These are phyloP conservation scores for Tuber aestivum DNA, from an alignment of 495 filamentous ascomycete genomes.

Conservation along the genomic window DNA sequence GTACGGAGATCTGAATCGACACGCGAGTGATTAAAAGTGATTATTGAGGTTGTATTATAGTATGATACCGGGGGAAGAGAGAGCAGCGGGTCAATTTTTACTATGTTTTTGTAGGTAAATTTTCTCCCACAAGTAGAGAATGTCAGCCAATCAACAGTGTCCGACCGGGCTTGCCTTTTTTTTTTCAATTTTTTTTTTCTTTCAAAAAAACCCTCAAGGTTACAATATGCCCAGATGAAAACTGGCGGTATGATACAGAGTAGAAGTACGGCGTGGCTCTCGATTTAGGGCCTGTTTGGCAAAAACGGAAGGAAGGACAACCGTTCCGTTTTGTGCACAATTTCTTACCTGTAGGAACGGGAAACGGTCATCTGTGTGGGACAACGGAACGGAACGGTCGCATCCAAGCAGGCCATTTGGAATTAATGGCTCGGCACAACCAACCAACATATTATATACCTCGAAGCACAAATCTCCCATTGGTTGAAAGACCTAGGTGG, in stretches of 20 bases:
- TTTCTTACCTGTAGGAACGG: no score
- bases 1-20: background rate
- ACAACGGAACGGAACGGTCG: no score
- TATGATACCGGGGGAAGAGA: background rate
- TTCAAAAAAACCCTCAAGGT: background rate
- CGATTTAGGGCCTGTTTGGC: no score
- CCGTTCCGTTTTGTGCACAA: no score
- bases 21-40: background rate
- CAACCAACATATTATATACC: no score
- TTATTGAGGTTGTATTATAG: background rate
- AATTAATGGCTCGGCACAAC: background rate
- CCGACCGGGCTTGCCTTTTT: background rate
- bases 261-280: background rate
- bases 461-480: background rate
- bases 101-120: background rate
- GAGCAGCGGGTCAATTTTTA: background rate
- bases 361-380: no score
- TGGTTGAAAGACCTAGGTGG: background rate
- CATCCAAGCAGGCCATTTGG: no score
- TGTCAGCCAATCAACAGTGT: background rate
- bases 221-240: background rate
- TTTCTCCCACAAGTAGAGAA: background rate
- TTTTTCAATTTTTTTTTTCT: background rate
- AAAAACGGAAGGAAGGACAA: no score
- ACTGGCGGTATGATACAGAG: background rate